These are phyloP conservation scores for Salix brachista DNA, from an alignment of 345 rosid genomes.

Conservation along the genomic window DNA sequence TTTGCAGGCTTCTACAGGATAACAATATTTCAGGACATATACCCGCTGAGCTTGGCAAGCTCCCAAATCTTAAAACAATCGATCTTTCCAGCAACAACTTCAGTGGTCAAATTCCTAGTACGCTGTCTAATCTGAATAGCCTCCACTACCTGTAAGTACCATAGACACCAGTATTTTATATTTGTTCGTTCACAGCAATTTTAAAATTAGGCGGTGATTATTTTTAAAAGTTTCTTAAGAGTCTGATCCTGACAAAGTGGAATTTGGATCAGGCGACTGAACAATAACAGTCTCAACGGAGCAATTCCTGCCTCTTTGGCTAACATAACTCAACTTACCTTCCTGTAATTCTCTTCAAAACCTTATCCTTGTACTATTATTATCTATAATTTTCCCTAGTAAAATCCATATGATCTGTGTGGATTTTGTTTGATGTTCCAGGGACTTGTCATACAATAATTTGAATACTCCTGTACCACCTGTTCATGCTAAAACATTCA, in stretches of 20 bases:
- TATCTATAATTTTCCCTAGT: not conserved
- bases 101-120: constrained; percentile 57
- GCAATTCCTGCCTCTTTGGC: constrained; percentile 66
- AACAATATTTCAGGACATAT: constrained; percentile 72
- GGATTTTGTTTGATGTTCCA: constrained; percentile 7
- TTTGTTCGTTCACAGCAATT: not conserved
- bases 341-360: constrained; percentile 52
- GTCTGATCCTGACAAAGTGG: not conserved
- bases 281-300: constrained; percentile 69
- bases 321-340: constrained; percentile 71
- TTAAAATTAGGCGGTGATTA: not conserved
- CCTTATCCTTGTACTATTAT: not conserved
- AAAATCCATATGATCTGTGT: not conserved
- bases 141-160: constrained; percentile 73
- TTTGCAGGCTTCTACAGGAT: constrained; percentile 67
- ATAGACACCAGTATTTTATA: not conserved
- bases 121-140: constrained; percentile 45
- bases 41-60: constrained; percentile 70
- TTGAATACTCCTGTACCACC: constrained; percentile 36
- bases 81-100: constrained; percentile 81
- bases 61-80: constrained; percentile 64
- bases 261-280: constrained; percentile 60
- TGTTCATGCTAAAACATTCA: constrained; percentile 34
- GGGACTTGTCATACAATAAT: constrained; percentile 45
- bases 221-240: not conserved